Conservation (phyloP, 163 green algal genomes). For the Chlamydomonas reinhardtii region DNA sequence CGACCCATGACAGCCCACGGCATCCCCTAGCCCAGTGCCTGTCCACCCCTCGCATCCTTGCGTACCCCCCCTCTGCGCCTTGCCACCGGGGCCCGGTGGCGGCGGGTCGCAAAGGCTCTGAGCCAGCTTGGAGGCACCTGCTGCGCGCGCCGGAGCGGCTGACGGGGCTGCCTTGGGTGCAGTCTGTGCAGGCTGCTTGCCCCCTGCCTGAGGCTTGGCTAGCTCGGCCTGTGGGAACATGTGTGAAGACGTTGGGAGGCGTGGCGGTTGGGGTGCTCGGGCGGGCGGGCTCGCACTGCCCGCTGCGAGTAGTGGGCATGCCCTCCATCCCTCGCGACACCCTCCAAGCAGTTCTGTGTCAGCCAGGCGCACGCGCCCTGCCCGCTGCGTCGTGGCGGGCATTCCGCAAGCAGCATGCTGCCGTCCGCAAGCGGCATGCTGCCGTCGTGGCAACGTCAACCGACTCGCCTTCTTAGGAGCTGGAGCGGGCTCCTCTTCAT, state of each 20-base stretch:
- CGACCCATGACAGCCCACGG: too few species aligned
- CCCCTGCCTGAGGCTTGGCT: neutral
- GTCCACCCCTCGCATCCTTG: neutral
- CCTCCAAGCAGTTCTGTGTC: too few species aligned
- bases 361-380: too few species aligned
- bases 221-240: neutral
- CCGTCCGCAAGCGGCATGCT: neutral
- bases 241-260: neutral
- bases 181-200: conserved; percentile 5
- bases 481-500: conserved; percentile 46
- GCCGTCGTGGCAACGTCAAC: too few species aligned
- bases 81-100: conserved; percentile 62
- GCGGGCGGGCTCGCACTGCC: too few species aligned
- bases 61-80: conserved; percentile 75
- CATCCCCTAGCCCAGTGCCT: too few species aligned
- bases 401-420: too few species aligned
- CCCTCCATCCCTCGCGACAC: too few species aligned
- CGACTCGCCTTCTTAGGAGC: conserved; percentile 13
- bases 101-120: conserved; percentile 72
- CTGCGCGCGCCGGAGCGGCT: conserved; percentile 59
- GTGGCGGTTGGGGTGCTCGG: too few species aligned
- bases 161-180: neutral
- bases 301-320: too few species aligned
- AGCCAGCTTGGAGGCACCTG: conserved; percentile 84
- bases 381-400: too few species aligned